Conservation (phyloP, 2,329 filamentous ascomycete species). For the Cladosporium sp. region DNA sequence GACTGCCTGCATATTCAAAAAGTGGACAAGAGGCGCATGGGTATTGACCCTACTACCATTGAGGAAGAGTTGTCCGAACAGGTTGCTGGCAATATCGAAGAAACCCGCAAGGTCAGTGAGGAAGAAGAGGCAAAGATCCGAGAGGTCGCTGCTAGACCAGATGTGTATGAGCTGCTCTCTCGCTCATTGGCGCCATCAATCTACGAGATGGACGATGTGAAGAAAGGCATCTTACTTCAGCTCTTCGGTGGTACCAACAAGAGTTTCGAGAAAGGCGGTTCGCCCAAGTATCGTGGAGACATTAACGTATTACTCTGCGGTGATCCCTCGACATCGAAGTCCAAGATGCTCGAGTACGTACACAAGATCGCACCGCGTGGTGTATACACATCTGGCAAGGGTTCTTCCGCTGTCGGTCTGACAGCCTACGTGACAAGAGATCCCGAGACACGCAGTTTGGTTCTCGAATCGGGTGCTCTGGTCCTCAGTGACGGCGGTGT, state of each 20-base stretch:
- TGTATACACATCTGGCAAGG: slow-evolving; percentile 72
- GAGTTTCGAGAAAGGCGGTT: slow-evolving; percentile 92
- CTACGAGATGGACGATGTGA: slow-evolving; percentile 97
- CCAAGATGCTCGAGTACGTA: slow-evolving; percentile 87
- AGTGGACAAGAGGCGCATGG: slow-evolving; percentile 90
- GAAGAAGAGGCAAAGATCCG: slow-evolving; percentile 90
- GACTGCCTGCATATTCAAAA: slow-evolving; percentile 96
- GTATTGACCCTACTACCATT: slow-evolving; percentile 83
- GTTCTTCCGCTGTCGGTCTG: slow-evolving; percentile 70
- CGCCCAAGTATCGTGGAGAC: slow-evolving; percentile 91
- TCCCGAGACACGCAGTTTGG: slow-evolving; percentile 67
- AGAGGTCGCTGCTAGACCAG: slow-evolving; percentile 69
- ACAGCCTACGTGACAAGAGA: slow-evolving; percentile 75
- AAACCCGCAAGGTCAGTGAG: slow-evolving; percentile 74
- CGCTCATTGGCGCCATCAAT: slow-evolving; percentile 90
- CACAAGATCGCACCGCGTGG: slow-evolving; percentile 95
- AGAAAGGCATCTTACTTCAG: slow-evolving; percentile 95
- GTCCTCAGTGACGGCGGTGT: slow-evolving; percentile 71
- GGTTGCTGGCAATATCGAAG: slow-evolving; percentile 68
- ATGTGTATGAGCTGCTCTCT: slow-evolving; percentile 89
- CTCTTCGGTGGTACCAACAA: slow-evolving; percentile 98
- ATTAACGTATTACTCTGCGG: slow-evolving; percentile 96
- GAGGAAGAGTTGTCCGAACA: slow-evolving; percentile 75
- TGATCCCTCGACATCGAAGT: slow-evolving; percentile 95
- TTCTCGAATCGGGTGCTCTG: slow-evolving; percentile 69